Evolutionary conservation across 2,329 filamentous ascomycete genomes (phyloP), one percentile per base, ranked within the genome.

Genomic region (Stachybotrys elegans): DNA sequence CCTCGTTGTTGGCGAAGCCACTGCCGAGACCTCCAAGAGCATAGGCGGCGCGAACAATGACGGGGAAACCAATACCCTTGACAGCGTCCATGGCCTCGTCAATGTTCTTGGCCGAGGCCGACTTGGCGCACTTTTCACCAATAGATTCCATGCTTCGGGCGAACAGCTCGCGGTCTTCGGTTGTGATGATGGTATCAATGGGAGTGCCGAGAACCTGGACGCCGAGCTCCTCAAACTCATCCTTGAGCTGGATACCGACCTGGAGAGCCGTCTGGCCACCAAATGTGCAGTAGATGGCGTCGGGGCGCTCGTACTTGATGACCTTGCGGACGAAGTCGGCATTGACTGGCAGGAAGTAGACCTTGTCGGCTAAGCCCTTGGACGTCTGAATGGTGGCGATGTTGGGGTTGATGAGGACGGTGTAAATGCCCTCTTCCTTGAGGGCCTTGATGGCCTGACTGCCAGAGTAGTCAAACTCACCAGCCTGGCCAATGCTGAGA

Each of bases 301-400:
- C 93, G 0, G 93, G 93, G 22, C 85, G 83, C 72, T 98, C 93
- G 59, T 95, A 86, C 62, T 89, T 78, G 62, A 98, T 97, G 62
- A 98, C 91, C 71, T 97, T 97, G 62, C 92, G 88, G 35, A 98
- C 93, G 54, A 96, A 97, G 43, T 97, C 92, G 46, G 92, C 87
- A 49, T 91, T 97, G 62, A 98, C 93, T 1, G 93, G 93, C 35
- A 97, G 75, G 76, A 97, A 98, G 71, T 97, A 98, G 42, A 98
- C 93, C 75, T 97, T 97, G 68, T 98, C 93, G 13, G 93, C 93
- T 43, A 98, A 75, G 52, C 93, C 93, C 71, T 96, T 96, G 43
- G 93, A 97, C 5, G 93, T 98, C 67, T 98, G 93, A 50, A 97
- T 97, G 1, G 93, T 98, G 53, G 93, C 93, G 63, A 98, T 97